Evolutionary conservation across 2,329 filamentous ascomycete species (phyloP).

Genomic region (Fusarium phyllophilum): DNA sequence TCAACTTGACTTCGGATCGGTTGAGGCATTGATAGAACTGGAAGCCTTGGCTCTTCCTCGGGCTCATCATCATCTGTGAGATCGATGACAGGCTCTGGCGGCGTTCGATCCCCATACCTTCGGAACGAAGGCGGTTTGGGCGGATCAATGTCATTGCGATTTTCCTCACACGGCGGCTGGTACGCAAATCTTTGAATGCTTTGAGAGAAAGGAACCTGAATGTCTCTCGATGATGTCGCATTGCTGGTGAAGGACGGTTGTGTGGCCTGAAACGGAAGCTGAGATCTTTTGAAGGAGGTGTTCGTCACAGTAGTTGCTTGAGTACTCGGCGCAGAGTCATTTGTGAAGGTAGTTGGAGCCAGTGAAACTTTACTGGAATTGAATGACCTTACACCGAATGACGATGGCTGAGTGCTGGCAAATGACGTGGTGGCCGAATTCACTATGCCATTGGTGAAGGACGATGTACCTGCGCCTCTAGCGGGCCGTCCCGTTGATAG

Average conservation of each 20-base stretch:
- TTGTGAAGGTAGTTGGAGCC: constrained; percentile 46
- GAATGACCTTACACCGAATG: constrained; percentile 38
- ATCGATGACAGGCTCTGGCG: constrained; percentile 14
- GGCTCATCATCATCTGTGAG: constrained; percentile 3
- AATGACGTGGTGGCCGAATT: constrained; percentile 11
- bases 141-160: neutral
- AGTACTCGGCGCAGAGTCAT: constrained; percentile 40
- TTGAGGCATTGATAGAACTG: neutral
- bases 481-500: constrained; percentile 25
- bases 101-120: constrained; percentile 5
- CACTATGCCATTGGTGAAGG: constrained; percentile 17
- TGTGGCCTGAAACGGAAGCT: neutral
- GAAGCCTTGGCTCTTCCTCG: constrained; percentile 24
- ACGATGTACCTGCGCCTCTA: constrained; percentile 19
- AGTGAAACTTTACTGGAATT: constrained; percentile 49
- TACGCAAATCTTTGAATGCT: constrained; percentile 18
- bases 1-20: neutral
- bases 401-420: constrained; percentile 19
- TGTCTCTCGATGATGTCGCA: neutral
- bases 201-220: constrained; percentile 7
- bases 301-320: constrained; percentile 48
- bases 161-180: neutral
- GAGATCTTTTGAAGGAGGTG: constrained; percentile 14
- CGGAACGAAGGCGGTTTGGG: neutral
- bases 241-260: neutral